Conservation (phyloP, 345 rosid species). For the Erodium maritimum region DNA sequence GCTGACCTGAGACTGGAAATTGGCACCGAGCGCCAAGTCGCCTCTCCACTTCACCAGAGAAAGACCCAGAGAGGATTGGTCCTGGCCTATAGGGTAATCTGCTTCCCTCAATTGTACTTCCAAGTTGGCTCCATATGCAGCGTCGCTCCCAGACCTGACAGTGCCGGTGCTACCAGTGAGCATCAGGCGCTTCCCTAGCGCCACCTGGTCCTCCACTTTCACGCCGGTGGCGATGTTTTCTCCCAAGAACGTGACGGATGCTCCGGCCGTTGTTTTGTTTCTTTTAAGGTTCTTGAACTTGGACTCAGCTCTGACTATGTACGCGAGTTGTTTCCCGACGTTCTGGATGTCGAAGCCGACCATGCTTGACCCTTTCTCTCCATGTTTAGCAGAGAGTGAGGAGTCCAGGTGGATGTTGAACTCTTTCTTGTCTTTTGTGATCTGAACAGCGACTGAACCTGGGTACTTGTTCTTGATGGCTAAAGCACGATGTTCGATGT, state of each 20-base stretch:
- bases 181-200: constrained; percentile 58
- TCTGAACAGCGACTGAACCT: constrained; percentile 61
- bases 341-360: constrained; percentile 95
- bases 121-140: constrained; percentile 83
- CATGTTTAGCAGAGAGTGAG: constrained; percentile 67
- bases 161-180: constrained; percentile 83
- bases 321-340: constrained; percentile 87
- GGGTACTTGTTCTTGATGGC: constrained; percentile 61
- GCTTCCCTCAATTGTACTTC: constrained; percentile 75
- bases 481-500: constrained; percentile 48
- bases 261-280: constrained; percentile 69
- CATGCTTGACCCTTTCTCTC: constrained; percentile 77
- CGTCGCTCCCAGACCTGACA: constrained; percentile 64
- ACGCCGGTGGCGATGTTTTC: constrained; percentile 75
- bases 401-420: constrained; percentile 90
- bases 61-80: constrained; percentile 69
- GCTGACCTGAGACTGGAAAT: constrained; percentile 78
- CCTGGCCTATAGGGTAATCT: constrained; percentile 88
- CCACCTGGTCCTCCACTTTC: constrained; percentile 79
- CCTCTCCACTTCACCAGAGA: constrained; percentile 93
- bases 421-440: constrained; percentile 94
- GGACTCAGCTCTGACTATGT: constrained; percentile 70
- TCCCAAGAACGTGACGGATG: constrained; percentile 72
- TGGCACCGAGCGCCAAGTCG: constrained; percentile 84
- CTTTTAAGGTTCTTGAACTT: constrained; percentile 61